Evolutionary conservation across 2,329 filamentous ascomycete species (phyloP).

Genomic region (Colletotrichum navitas): DNA sequence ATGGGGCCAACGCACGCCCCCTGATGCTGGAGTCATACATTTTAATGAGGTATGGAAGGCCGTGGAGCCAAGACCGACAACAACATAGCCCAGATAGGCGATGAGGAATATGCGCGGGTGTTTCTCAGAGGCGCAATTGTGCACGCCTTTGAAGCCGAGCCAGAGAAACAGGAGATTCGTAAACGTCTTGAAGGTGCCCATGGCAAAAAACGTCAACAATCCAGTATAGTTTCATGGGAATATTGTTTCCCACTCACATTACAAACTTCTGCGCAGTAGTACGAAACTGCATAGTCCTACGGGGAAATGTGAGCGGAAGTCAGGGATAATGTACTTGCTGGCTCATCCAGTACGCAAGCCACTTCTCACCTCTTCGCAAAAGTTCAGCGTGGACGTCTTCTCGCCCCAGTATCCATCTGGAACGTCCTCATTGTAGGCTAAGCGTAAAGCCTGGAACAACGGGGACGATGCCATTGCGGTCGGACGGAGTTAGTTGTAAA

Average conservation of each 20-base stretch:
- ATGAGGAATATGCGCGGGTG: constrained; percentile 84
- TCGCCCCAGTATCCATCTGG: constrained; percentile 73
- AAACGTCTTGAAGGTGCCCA: constrained; percentile 66
- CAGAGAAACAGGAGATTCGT: constrained; percentile 88
- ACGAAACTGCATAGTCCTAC: constrained; percentile 75
- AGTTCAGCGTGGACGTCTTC: constrained; percentile 80
- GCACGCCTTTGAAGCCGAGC: constrained; percentile 80
- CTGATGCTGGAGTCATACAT: constrained; percentile 54
- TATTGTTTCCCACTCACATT: constrained; percentile 59
- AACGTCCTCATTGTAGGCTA: constrained; percentile 37
- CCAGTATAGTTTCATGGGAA: background rate
- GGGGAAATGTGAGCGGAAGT: constrained; percentile 33
- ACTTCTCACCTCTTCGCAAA: constrained; percentile 80
- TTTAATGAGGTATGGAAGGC: constrained; percentile 70
- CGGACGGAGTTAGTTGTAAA: background rate
- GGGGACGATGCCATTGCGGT: constrained; percentile 24
- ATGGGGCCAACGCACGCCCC: background rate
- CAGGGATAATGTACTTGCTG: background rate
- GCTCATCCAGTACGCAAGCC: constrained; percentile 29
- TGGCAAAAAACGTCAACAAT: background rate
- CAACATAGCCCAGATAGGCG: constrained; percentile 65
- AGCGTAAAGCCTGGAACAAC: constrained; percentile 30
- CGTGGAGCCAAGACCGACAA: constrained; percentile 67
- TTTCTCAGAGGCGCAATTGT: constrained; percentile 76
- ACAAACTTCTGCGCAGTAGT: constrained; percentile 82